Percentiles rank a stretch among this genome's conserved stretches.
Evolutionary conservation across 75 land plant species (phyloP).

Genomic region (Sequoiadendron giganteum): DNA sequence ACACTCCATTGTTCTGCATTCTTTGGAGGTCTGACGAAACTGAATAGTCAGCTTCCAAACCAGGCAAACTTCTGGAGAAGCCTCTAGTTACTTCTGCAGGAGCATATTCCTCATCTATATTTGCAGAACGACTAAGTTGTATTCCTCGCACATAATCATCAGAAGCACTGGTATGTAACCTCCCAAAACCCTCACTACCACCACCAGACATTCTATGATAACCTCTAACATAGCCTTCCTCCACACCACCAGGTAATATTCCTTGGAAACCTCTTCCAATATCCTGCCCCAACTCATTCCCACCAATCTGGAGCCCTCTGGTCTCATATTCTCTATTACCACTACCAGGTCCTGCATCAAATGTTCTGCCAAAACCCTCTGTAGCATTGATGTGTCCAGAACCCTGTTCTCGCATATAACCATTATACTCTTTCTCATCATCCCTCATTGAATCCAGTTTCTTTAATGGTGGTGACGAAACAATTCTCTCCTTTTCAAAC

Average conservation of each 20-base stretch:
- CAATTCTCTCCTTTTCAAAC: background rate
- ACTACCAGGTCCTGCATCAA: background rate
- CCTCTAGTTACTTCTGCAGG: background rate
- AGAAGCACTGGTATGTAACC: background rate
- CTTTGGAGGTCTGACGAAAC: background rate
- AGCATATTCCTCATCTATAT: slow-evolving; percentile 4
- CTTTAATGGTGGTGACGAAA: background rate
- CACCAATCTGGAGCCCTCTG: background rate
- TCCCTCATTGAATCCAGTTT: background rate
- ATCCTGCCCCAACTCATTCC: background rate
- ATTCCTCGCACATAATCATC: slow-evolving; percentile 3
- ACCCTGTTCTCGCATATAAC: slow-evolving; percentile 5
- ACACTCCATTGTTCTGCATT: slow-evolving; percentile 1
- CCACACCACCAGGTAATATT: background rate
- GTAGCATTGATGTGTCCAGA: background rate
- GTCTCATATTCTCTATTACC: background rate
- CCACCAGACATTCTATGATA: background rate
- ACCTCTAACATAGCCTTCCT: background rate
- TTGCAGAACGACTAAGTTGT: background rate
- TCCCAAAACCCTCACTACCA: background rate
- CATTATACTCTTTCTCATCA: background rate
- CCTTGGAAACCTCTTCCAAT: slow-evolving; percentile 4
- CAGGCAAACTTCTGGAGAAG: background rate
- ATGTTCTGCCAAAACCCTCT: slow-evolving; percentile 5
- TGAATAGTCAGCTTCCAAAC: slow-evolving; percentile 8